phyloP scores from a whole-genome alignment of 345 rosid species.

The Linum tenue region DNA sequence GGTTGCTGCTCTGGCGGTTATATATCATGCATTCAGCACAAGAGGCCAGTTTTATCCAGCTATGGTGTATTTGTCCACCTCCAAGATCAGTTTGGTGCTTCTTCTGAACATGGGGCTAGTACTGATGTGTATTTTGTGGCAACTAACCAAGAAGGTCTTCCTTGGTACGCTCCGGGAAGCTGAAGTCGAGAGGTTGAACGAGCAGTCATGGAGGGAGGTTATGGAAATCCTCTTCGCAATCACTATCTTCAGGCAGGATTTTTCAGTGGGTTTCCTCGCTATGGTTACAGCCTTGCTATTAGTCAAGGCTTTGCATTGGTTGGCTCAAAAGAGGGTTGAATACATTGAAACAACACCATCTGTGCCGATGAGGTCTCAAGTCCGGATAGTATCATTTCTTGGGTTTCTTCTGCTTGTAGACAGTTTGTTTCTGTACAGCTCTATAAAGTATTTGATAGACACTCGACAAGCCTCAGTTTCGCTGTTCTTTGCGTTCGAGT shows the following conservation, averaged over 20 bases:
- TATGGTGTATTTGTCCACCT: slow-evolving; percentile 68
- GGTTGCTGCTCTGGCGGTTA: slow-evolving; percentile 42
- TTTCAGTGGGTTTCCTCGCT: slow-evolving; percentile 67
- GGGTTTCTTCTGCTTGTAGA: slow-evolving; percentile 70
- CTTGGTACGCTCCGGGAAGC: slow-evolving; percentile 94
- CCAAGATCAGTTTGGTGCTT: slow-evolving; percentile 67
- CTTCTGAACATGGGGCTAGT: slow-evolving; percentile 87
- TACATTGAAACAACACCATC: slow-evolving; percentile 94
- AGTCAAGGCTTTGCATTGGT: slow-evolving; percentile 83
- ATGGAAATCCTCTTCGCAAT: slow-evolving; percentile 94
- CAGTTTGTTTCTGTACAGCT: slow-evolving; percentile 48
- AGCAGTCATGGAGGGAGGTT: slow-evolving; percentile 85
- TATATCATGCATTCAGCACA: slow-evolving; percentile 74
- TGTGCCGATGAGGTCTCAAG: slow-evolving; percentile 58
- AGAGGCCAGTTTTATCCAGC: slow-evolving; percentile 91
- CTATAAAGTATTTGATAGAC: slow-evolving; percentile 45
- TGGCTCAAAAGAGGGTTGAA: slow-evolving; percentile 93
- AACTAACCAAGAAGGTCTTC: slow-evolving; percentile 55
- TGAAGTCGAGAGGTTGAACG: slow-evolving; percentile 85
- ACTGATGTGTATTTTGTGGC: slow-evolving; percentile 68
- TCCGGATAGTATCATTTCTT: slow-evolving; percentile 74
- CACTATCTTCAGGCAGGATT: slow-evolving; percentile 86
- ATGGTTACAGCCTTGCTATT: slow-evolving; percentile 72
- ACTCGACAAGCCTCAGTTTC: slow-evolving; percentile 76
- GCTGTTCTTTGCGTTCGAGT: slow-evolving; percentile 93